Base-by-base conservation (phyloP, 2,329 filamentous ascomycete species). In the Lachnellula subtilissima region DNA sequence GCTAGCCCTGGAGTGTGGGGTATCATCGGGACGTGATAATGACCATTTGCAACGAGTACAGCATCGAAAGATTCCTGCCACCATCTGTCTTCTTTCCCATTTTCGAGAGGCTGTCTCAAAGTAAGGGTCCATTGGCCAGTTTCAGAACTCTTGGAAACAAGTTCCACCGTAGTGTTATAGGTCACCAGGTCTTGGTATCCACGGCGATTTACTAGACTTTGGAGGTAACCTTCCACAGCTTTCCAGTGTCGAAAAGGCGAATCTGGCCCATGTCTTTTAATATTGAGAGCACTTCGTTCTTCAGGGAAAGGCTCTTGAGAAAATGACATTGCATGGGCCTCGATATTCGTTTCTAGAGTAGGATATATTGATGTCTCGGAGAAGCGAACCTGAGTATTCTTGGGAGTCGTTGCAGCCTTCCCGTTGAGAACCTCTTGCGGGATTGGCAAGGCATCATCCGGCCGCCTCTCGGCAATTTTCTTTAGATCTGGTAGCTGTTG, bases 21-120 rank as follows among this genome's bases (percentile, higher is more conserved):
- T 1, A 89, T 73, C 50, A 79, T 81, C 0, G 86, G 86, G 2
- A 86, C 75, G 55, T 79, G 80, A 64, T 88, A 89, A 68, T 89
- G 86, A 0, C 87, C 87, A 23, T 78, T 82, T 0, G 86, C 84
- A 4, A 87, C 80, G 1, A 89, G 78, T 0, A 89, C 75, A 0
- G 84, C 83, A 64, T 89, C 86, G 58, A 94, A 82, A 0, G 65
- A 57, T 64, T 87, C 84, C 0, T 70, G 71, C 83, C 83, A 86
- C 83, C 84, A 87, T 57, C 79, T 78, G 61, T 86, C 80, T 42
- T 70, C 68, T 14, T 68, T 58, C 1, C 66, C 61, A 3, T 71
- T 71, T 3, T 70, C 67, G 52, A 72, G 51, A 61, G 69, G 55
- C 71, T 74, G 73, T 15, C 81, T 73, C 23, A 87, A 65, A 1